phyloP scores from a whole-genome alignment of 2,329 filamentous ascomycete genomes.

The Phialophora expanda region DNA sequence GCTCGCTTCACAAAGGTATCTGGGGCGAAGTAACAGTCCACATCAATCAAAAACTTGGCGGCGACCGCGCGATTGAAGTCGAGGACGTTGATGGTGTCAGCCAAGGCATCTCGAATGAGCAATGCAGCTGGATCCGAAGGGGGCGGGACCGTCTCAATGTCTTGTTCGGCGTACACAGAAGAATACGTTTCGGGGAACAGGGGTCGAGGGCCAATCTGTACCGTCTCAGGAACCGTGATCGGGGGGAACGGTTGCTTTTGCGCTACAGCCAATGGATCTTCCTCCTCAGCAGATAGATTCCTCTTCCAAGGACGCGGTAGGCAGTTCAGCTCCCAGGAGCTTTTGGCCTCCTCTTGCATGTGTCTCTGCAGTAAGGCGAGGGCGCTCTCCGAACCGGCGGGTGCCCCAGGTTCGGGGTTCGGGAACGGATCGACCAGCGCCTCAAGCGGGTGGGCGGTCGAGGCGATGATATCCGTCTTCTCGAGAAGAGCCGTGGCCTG shows the following conservation, averaged over 20 bases:
- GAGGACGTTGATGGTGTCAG: conserved; percentile 92
- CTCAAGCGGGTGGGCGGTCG: conserved; percentile 83
- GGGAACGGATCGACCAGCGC: conserved; percentile 84
- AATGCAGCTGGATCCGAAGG: conserved; percentile 77
- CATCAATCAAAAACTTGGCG: conserved; percentile 87
- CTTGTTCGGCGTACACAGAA: conserved; percentile 87
- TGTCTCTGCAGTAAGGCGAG: conserved; percentile 85
- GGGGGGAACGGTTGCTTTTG: conserved; percentile 77
- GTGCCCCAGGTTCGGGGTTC: conserved; percentile 58
- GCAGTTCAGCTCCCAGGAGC: conserved; percentile 74
- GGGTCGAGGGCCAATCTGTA: conserved; percentile 73
- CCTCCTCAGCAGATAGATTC: conserved; percentile 51
- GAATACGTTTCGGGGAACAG: conserved; percentile 93
- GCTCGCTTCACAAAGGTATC: conserved; percentile 92
- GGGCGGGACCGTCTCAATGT: conserved; percentile 84
- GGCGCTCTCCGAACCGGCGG: conserved; percentile 69
- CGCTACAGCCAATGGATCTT: conserved; percentile 64
- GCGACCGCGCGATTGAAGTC: conserved; percentile 89
- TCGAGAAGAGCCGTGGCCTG: conserved; percentile 81
- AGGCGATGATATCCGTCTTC: conserved; percentile 93
- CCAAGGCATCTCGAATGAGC: conserved; percentile 80
- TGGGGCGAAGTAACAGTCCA: conserved; percentile 91
- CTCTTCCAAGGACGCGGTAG: conserved; percentile 62
- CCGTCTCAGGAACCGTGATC: conserved; percentile 74
- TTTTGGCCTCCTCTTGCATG: conserved; percentile 74